Evolutionary conservation across 2,329 filamentous ascomycete species (phyloP), one percentile per base, ranked within the genome.

Genomic region (Aspergillus oerlinghausenensis): DNA sequence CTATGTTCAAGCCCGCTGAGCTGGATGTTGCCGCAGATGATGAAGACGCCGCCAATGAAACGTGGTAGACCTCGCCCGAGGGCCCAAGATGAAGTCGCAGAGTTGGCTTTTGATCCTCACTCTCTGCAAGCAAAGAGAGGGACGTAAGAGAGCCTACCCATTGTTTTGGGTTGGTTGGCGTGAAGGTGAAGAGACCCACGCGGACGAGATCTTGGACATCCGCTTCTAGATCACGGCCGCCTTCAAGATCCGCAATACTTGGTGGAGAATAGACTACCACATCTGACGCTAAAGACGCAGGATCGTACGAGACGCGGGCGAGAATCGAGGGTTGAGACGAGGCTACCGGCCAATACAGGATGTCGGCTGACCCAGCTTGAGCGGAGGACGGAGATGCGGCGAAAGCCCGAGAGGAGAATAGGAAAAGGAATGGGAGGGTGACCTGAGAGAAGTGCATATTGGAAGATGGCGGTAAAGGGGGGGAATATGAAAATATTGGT

Each of bases 141-240:
- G 75, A 75, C 8, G 74, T 70, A 17, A 78, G 64, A 38, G 72
- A 74, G 6, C 75, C 74, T 8, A 72, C 67, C 74, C 74, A 77
- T 66, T 74, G 70, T 52, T 69, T 73, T 17, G 66, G 50, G 48
- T 69, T 70, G 26, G 66, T 61, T 1, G 66, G 56, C 1, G 67
- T 70, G 21, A 62, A 61, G 42, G 64, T 82, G 63, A 76, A 80
- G 35, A 83, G 77, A 57, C 81, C 82, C 6, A 84, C 73, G 42
- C 81, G 78, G 49, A 83, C 72, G 61, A 84, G 80, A 65, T 79
- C 77, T 54, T 79, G 73, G 63, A 80, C 73, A 42, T 55, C 43
- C 50, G 63, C 50, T 56, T 60, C 35, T 54, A 59, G 29, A 51
- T 57, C 38, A 14, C 21, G 9, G 55, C 48, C 29, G 52, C 51